These are phyloP conservation scores for Sextonia rubra DNA, from an alignment of 164 flowering plant genomes.

Conservation along the genomic window DNA sequence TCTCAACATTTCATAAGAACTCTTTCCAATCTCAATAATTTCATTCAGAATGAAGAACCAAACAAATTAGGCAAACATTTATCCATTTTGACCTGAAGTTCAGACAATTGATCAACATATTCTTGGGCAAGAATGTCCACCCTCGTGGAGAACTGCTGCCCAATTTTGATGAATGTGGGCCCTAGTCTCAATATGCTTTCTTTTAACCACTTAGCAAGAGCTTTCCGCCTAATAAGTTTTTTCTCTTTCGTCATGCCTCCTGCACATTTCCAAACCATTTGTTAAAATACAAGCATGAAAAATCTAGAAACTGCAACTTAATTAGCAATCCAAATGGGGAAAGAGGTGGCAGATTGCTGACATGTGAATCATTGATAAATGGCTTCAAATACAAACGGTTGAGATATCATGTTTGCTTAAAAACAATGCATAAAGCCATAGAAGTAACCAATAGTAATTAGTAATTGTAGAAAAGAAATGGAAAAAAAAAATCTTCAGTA, in stretches of 20 bases:
- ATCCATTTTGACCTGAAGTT: slow-evolving; percentile 70
- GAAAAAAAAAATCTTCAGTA: too few species aligned
- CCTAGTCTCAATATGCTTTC: slow-evolving; percentile 91
- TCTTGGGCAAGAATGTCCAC: slow-evolving; percentile 99
- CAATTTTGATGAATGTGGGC: slow-evolving; percentile 95
- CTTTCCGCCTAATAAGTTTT: slow-evolving; percentile 53
- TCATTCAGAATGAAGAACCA: background rate
- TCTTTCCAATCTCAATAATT: background rate
- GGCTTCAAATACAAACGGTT: background rate
- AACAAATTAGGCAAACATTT: background rate
- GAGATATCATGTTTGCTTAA: background rate
- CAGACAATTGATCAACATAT: slow-evolving; percentile 94
- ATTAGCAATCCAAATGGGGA: background rate
- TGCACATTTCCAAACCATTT: slow-evolving; percentile 25
- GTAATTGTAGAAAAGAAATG: too few species aligned
- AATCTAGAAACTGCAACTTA: background rate
- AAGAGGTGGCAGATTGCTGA: background rate
- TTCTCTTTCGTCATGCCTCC: slow-evolving; percentile 95
- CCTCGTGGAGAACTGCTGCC: slow-evolving; percentile 98
- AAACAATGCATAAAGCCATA: background rate
- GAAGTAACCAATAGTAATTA: background rate
- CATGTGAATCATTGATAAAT: too few species aligned
- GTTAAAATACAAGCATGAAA: background rate
- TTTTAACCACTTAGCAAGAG: slow-evolving; percentile 91
- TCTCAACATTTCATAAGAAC: background rate